A percentile compares a stretch with the other conserved stretches of the same genome.
phyloP scores from a whole-genome alignment of 2,329 filamentous ascomycete genomes.

The Fusarium xylarioides region DNA sequence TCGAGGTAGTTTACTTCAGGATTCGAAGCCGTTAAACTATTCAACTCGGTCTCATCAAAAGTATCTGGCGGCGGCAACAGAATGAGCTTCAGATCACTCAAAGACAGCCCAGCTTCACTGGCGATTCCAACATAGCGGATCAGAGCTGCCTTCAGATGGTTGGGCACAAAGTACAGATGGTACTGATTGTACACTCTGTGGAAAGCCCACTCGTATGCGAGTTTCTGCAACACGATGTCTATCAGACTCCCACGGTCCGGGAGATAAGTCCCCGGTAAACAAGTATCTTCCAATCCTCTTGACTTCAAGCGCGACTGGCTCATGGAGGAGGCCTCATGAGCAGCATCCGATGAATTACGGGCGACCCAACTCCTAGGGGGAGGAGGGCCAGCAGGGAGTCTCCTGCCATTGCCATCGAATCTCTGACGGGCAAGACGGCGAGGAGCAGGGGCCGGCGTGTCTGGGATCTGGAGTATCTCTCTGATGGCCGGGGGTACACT shows the following conservation, averaged over 20 bases:
- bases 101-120: slow-evolving; percentile 57
- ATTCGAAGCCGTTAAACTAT: slow-evolving; percentile 35
- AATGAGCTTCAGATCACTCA: slow-evolving; percentile 60
- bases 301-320: slow-evolving; percentile 35
- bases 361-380: slow-evolving; percentile 66
- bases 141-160: slow-evolving; percentile 60
- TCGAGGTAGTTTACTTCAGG: slow-evolving; percentile 61
- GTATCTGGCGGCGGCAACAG: slow-evolving; percentile 48
- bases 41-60: slow-evolving; percentile 41
- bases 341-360: slow-evolving; percentile 37
- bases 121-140: slow-evolving; percentile 60
- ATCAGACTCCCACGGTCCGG: slow-evolving; percentile 60
- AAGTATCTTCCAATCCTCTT: slow-evolving; percentile 34
- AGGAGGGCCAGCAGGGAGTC: slow-evolving; percentile 66
- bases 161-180: slow-evolving; percentile 65
- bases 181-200: slow-evolving; percentile 66
- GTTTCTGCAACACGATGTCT: slow-evolving; percentile 58
- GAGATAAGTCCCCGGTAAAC: slow-evolving; percentile 56
- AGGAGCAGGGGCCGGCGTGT: slow-evolving; percentile 62
- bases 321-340: slow-evolving; percentile 20
- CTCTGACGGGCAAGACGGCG: slow-evolving; percentile 54
- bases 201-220: slow-evolving; percentile 64
- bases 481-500: slow-evolving; percentile 68
- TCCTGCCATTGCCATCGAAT: slow-evolving; percentile 58
- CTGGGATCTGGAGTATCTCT: slow-evolving; percentile 67